Conservation (phyloP, 176 grass and related monocot species). For the Musa itinerans region DNA sequence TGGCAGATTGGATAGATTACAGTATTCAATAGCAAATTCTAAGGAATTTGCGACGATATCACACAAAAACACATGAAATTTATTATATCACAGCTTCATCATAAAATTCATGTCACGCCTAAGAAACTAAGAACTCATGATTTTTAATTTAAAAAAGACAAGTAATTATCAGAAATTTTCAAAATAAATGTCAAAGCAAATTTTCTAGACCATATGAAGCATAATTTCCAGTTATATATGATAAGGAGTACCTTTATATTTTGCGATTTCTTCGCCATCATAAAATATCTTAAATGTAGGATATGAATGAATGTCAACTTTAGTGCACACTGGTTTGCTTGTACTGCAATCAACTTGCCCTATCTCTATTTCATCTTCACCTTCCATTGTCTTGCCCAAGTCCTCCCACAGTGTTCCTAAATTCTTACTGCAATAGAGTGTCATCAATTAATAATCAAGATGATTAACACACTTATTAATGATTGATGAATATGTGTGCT, state of each 20-base stretch:
- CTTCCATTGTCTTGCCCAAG: conserved; percentile 65
- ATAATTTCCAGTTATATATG: neutral
- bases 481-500: neutral
- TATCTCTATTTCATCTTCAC: conserved; percentile 81
- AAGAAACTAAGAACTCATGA: neutral
- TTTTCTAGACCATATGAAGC: neutral
- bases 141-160: neutral
- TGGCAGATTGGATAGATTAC: no score
- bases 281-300: conserved; percentile 93
- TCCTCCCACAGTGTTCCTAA: conserved; percentile 93
- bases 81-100: no score
- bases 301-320: conserved; percentile 87
- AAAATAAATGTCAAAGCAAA: neutral
- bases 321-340: conserved; percentile 75
- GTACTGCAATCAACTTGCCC: conserved; percentile 75
- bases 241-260: conserved; percentile 71
- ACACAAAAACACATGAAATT: no score
- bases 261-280: conserved; percentile 77
- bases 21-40: no score
- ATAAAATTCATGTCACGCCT: neutral
- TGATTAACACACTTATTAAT: neutral
- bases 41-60: no score
- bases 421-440: conserved; percentile 59
- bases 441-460: neutral
- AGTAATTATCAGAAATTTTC: neutral